Base-by-base conservation (phyloP, 2,329 filamentous ascomycete genomes). In the Cladosporium velox region DNA sequence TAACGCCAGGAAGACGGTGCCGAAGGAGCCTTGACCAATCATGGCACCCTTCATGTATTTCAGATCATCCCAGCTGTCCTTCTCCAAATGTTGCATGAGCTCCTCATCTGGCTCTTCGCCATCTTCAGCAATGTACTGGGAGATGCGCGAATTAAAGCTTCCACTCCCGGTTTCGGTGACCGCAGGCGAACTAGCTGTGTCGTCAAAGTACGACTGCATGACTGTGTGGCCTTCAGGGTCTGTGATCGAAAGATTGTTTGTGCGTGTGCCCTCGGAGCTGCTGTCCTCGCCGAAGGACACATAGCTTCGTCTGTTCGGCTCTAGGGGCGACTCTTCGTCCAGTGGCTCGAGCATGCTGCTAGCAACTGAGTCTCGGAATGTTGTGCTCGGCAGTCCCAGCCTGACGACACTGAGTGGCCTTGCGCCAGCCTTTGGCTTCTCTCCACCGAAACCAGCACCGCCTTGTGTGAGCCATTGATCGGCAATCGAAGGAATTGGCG, bases 31-130 rank as follows among this genome's bases (percentile, higher is more conserved):
- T 79, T 97, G 93, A 35, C 95, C 95, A 71, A 99, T 99, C 69
- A 98, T 84, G 35, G 94, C 93, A 75, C 95, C 95, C 83, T 98
- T 97, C 93, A 99, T 98, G 91, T 96, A 99, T 79, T 97, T 96
- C 81, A 94, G 91, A 69, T 97, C 93, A 70, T 96, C 93, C 88
- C 95, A 98, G 10, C 92, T 96, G 76, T 97, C 92, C 70, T 92
- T 92, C 38, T 92, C 89, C 49, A 98, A 84, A 83, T 97, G 97
- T 75, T 93, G 93, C 72, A 90, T 88, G 26, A 98, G 84, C 72
- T 95, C 93, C 74, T 93, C 91, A 73, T 98, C 94, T 7, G 88
- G 88, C 73, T 96, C 95, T 76, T 97, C 94, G 38, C 93, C 93
- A 74, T 98, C 94, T 72, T 96, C 91, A 18, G 90, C 91, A 47